These are phyloP conservation scores for Fusarium decemcellulare DNA, from an alignment of 2,329 filamentous ascomycete species.

Conservation along the genomic window DNA sequence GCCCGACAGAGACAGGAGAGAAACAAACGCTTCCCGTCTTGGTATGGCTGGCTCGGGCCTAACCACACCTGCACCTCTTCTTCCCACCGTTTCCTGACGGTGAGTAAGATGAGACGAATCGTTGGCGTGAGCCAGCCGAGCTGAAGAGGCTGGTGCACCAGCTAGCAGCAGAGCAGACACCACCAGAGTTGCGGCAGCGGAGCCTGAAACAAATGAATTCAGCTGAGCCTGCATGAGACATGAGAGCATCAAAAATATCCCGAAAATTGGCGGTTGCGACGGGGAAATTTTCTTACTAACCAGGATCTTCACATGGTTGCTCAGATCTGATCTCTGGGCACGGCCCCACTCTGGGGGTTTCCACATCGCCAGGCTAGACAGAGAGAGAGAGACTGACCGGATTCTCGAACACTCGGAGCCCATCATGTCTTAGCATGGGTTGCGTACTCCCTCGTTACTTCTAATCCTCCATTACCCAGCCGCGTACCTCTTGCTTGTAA, in stretches of 20 bases:
- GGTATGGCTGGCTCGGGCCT: not conserved
- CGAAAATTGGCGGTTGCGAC: not conserved
- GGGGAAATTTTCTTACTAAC: not conserved
- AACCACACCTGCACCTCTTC: not conserved
- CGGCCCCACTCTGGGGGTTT: slow-evolving; percentile 6
- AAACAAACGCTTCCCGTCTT: not conserved
- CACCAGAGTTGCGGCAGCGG: not conserved
- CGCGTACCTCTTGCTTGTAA: too few relatives aligned
- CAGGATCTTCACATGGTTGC: not conserved
- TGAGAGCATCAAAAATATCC: not conserved
- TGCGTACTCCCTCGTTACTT: not conserved
- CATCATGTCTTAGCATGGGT: not conserved
- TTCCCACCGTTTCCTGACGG: not conserved
- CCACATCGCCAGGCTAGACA: not conserved
- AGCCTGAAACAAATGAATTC: not conserved
- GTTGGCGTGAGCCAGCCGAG: not conserved
- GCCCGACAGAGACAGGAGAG: not conserved
- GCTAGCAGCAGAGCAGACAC: not conserved
- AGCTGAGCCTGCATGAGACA: not conserved
- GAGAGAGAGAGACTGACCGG: not conserved
- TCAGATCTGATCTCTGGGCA: slow-evolving; percentile 11
- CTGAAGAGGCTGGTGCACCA: not conserved
- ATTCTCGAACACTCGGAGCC: slow-evolving; percentile 1
- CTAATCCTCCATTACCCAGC: too few relatives aligned
- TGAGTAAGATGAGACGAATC: not conserved